phyloP scores from a whole-genome alignment of 768 basidiomycete species.

The Pholiota conissans region DNA sequence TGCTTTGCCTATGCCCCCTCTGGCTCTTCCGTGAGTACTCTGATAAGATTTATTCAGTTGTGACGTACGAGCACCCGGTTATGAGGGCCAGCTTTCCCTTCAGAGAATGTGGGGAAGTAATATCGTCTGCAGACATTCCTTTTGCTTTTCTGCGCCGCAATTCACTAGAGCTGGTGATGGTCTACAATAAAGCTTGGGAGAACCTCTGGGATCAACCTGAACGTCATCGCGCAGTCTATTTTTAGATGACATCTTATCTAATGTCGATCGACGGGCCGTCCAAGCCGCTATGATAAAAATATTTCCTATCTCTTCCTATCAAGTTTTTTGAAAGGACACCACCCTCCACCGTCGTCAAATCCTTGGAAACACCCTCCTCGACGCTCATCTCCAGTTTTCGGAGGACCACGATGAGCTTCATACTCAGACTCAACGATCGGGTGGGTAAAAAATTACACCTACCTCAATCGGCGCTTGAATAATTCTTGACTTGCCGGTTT shows the following conservation, averaged over 20 bases:
- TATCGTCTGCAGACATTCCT: neutral
- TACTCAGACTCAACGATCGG: slow-evolving; percentile 3
- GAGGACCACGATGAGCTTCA: neutral
- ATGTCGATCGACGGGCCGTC: neutral
- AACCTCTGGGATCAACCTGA: no score
- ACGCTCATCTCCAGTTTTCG: neutral
- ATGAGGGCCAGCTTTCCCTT: slow-evolving; percentile 26
- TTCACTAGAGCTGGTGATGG: neutral
- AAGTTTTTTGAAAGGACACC: neutral
- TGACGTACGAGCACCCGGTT: slow-evolving; percentile 27
- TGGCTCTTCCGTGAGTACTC: slow-evolving; percentile 16
- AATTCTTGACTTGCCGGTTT: neutral
- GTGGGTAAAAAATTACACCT: neutral
- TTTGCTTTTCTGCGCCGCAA: neutral
- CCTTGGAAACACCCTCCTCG: neutral
- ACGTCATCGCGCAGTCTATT: no score
- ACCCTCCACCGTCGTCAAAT: no score
- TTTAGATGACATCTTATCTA: neutral
- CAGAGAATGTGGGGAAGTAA: slow-evolving; percentile 7
- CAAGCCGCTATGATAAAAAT: neutral
- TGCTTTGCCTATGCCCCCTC: slow-evolving; percentile 54
- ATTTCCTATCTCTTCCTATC: neutral
- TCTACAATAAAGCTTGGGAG: neutral
- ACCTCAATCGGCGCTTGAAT: neutral
- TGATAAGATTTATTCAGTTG: neutral